Percentiles rank a stretch among this genome's conserved stretches.
Evolutionary conservation across 176 grass and related monocot species (phyloP).

Genomic region (Hsuehochloa calcarea): DNA sequence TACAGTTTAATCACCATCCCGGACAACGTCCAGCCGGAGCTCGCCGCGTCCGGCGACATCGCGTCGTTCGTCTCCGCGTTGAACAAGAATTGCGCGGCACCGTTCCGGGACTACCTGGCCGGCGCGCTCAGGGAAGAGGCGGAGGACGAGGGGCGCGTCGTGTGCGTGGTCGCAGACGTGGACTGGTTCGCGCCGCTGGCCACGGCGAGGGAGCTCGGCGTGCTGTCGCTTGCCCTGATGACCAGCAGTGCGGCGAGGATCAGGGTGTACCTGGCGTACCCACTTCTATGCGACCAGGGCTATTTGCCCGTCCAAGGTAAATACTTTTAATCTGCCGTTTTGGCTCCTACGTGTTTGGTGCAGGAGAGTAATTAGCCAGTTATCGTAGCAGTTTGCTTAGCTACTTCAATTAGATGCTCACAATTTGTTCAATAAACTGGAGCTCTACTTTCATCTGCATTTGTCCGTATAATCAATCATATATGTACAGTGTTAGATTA

Average conservation of each 20-base stretch:
- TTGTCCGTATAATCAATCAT: not conserved
- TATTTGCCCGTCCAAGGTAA: conserved; percentile 25
- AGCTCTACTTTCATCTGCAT: not conserved
- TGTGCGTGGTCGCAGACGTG: conserved; percentile 12
- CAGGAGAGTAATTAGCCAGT: not conserved
- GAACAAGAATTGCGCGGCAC: not conserved
- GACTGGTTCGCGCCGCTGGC: conserved; percentile 4
- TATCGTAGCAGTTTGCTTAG: not conserved
- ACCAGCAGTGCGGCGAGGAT: conserved; percentile 24
- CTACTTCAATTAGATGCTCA: not conserved
- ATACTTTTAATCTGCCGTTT: not conserved
- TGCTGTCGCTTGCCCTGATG: conserved; percentile 11
- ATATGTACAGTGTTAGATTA: not conserved
- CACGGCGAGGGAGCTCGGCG: conserved; percentile 12
- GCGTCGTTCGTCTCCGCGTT: conserved; percentile 11
- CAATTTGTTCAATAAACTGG: not conserved
- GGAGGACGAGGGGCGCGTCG: not conserved
- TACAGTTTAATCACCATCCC: not conserved
- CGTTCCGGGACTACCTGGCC: conserved; percentile 13
- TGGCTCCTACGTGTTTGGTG: not conserved
- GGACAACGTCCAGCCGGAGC: not conserved
- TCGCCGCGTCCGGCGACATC: conserved; percentile 12
- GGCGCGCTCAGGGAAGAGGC: not conserved
- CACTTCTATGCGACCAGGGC: not conserved
- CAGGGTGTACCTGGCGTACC: conserved; percentile 5